Evolutionary conservation across 495 filamentous ascomycete genomes (phyloP), one percentile per base, ranked within the genome.

Genomic region (Penicillium manginii): DNA sequence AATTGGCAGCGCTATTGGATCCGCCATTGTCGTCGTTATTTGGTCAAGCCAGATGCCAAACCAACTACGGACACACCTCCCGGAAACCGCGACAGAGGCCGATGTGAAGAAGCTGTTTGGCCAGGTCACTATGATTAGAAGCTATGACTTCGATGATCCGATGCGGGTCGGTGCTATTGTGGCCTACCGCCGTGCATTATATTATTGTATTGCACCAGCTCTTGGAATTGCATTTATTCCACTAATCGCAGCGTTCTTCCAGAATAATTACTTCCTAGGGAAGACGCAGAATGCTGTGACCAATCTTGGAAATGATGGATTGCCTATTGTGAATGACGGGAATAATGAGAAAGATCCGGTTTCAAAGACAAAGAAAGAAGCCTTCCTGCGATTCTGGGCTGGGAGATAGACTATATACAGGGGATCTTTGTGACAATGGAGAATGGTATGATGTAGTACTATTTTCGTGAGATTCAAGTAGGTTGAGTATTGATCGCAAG

Each of bases 281-380:
- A 61, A 54, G 49, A 47, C 54, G 18, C 64, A 66, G 46, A 67
- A 63, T 56, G 55, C 52, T 7, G 60, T 63, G 8, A 52, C 42
- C 3, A 54, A 58, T 52, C 33, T 50, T n/a, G 58, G 50, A 7
- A 60, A 60, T 53, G 64, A 60, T 40, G 60, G 57, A 1, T 23
- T 57, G 18, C 21, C 45, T 6, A 7, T 62, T 18, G 17, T 17
- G 2, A 55, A 60, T 31, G 49, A 51, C 15, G 43, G 32, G 52
- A 54, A 33, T 12, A 19, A 12, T 2, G 33, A 60, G n/a, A 21
- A 18, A 43, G 45, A n/a, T 23, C 26, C 19, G 19, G 31, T 42
- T 4, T 33, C 58, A 2, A 17, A 43, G 35, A 60, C 50, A 21
- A 55, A 51, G 43, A 59, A 40, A 33, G 50, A 47, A 14, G 22